Conservation (phyloP, 257 asterid species). For the Solanum medicagineum region DNA sequence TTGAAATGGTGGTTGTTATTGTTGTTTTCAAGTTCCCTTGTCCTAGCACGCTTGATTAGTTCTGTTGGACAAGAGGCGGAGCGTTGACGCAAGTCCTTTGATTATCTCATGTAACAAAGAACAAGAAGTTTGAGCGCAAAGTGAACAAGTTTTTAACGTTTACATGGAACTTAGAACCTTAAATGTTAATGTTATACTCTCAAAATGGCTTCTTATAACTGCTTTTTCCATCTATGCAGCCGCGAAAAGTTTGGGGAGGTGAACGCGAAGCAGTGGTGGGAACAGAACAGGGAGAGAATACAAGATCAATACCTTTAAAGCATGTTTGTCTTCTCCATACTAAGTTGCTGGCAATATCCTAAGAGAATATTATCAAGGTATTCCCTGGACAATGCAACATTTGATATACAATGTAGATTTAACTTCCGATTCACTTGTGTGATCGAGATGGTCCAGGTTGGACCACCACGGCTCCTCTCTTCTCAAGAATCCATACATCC, state of each 20-base stretch:
- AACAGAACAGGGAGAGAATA: slow-evolving; percentile 87
- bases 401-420: not conserved
- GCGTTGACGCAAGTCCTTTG: not conserved
- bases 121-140: not conserved
- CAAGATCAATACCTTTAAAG: slow-evolving; percentile 66
- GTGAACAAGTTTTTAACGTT: not conserved
- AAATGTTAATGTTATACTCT: not conserved
- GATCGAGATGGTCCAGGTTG: not conserved
- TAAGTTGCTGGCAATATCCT: not conserved
- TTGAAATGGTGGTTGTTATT: not conserved
- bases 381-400: not conserved
- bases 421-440: not conserved
- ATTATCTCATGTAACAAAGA: not conserved
- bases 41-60: not conserved
- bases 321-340: not conserved
- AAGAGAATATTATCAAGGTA: not conserved
- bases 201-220: not conserved
- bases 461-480: not conserved
- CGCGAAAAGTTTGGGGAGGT: slow-evolving; percentile 87
- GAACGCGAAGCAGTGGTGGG: slow-evolving; percentile 96
- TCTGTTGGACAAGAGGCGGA: not conserved
- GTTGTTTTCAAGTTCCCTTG: not conserved
- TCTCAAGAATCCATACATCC: not conserved
- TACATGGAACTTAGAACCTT: not conserved
- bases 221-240: slow-evolving; percentile 15